Base-by-base conservation (phyloP, 495 filamentous ascomycete genomes). In the Penicillium coffeae region DNA sequence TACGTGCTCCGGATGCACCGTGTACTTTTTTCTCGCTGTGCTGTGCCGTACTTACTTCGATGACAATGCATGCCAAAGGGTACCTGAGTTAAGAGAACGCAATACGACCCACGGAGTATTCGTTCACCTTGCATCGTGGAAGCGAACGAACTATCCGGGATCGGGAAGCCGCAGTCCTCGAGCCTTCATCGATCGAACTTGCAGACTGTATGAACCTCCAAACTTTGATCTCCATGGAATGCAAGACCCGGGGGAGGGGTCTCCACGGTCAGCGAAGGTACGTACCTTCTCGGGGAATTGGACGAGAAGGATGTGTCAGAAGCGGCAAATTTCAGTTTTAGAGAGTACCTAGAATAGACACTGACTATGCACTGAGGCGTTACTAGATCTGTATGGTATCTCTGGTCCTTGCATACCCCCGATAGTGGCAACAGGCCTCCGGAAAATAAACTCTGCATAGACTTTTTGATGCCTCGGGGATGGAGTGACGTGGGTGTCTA, bases 91-190 rank as follows among this genome's bases (percentile, higher is more conserved):
- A 60, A 52, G 21, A 20, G 35, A 22, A 27, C 27, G 44, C 49
- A 63, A 14, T 19, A 35, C 14, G 42, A 15, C 22, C 54, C 43
- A 53, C 41, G 30, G 20, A 10, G 27, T 40, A 16, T 48, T 52
- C 54, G 43, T 58, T 39, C 50, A 30, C 60, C 55, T 64, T 64
- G 58, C 60, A 59, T 64, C n/a, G n/a, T 51, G 45, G 42, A 62
- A 45, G 50, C 52, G 56, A 62, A 42, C 40, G 27, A 39, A 9
- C 9, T 59, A 52, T 55, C 60, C 50, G 57, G 60, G 55, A 60
- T 50, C 45, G 49, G 60, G 51, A 50, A 52, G 19, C 38, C 36
- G 6, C 8, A 45, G 41, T 36, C 34, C 51, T 44, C 39, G 52
- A 48, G 52, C 47, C 20, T 19, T 12, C 21, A 20, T 47, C 15